Evolutionary conservation across 352 stramenopile species (phyloP), one percentile per base, ranked within the genome.

Genomic region (Phytophthora idaei): DNA sequence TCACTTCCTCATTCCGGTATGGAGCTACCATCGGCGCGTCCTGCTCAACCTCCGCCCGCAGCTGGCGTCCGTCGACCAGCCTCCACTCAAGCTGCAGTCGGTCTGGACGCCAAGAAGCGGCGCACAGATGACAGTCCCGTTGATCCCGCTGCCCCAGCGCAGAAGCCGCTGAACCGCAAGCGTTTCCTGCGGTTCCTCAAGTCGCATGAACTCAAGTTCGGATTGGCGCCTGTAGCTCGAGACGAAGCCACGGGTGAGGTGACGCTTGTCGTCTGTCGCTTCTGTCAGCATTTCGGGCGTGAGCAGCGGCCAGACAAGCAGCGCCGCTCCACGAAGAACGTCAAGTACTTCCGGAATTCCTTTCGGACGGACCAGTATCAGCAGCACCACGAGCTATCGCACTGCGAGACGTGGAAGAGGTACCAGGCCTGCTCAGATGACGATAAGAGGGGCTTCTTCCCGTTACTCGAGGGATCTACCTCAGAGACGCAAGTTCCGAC

Each of bases 321-420:
- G 67, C 80, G 81, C 9, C 74, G 76, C 29, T 78, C 71, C 27
- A 90, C 77, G 15, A 79, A 74, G 57, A 91, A 89, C 52, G 58
- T 87, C 67, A 89, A 90, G 58, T 90, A 86, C 63, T 91, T 90
- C 54, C 82, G 82, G 28, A 71, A 74, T 42, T 74, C 73, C 6
- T 91, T 90, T 61, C 77, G 83, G 51, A 90, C 83, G 36, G 80
- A 91, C 64, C 83, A 90, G 72, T 91, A 90, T 70, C 41, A 85
- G 63, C 83, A 91, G 64, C 83, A 91, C 79, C 69, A 88, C 52
- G 52, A 74, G n/a, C 66, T 85, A 46, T 81, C 83, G 46, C 83
- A 91, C 62, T 64, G 72, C 53, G 48, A 67, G 49, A 73, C 68
- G 45, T 91, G 80, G 83, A 52, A 57, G 29, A 59, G 60, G 36